Conservation (phyloP, 2,329 filamentous ascomycete species). For the Elsinoe batatas region DNA sequence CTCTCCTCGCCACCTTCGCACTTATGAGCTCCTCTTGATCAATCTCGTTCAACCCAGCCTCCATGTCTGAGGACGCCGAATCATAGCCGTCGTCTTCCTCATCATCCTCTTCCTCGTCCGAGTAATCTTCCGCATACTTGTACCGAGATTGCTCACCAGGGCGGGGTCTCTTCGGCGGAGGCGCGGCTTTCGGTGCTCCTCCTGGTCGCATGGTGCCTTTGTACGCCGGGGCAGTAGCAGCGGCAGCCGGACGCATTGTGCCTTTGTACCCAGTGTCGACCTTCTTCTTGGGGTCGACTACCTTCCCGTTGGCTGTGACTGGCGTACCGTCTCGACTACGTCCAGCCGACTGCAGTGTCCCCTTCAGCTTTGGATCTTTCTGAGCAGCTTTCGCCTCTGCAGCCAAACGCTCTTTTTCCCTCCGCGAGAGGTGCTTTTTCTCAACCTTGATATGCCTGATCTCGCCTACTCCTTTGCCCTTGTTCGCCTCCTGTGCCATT, state of each 20-base stretch:
- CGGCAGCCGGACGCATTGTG: constrained; percentile 26
- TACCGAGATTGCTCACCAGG: not conserved
- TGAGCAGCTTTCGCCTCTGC: constrained; percentile 36
- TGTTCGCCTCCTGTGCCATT: constrained; percentile 49
- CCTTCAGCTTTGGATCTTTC: constrained; percentile 27
- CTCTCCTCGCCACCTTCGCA: constrained; percentile 51
- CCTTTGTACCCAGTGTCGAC: constrained; percentile 35
- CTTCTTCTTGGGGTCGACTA: constrained; percentile 26
- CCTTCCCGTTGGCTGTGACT: constrained; percentile 13
- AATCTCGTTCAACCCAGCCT: constrained; percentile 64
- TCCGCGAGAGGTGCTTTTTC: constrained; percentile 43
- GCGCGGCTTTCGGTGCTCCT: constrained; percentile 27
- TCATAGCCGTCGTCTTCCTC: constrained; percentile 57
- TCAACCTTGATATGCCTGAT: constrained; percentile 64
- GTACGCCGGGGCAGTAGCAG: constrained; percentile 25
- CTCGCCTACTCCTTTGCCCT: constrained; percentile 49
- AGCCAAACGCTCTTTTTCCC: constrained; percentile 37
- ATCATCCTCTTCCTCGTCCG: constrained; percentile 39
- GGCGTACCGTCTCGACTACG: constrained; percentile 25
- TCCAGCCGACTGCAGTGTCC: constrained; percentile 20
- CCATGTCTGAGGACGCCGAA: constrained; percentile 66
- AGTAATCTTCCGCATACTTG: constrained; percentile 23
- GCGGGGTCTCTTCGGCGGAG: constrained; percentile 17
- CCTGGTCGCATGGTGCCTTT: constrained; percentile 39
- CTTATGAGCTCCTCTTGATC: constrained; percentile 60